Evolutionary conservation across 768 basidiomycete genomes (phyloP).

Genomic region (Tylopilus rubrobrunneus): DNA sequence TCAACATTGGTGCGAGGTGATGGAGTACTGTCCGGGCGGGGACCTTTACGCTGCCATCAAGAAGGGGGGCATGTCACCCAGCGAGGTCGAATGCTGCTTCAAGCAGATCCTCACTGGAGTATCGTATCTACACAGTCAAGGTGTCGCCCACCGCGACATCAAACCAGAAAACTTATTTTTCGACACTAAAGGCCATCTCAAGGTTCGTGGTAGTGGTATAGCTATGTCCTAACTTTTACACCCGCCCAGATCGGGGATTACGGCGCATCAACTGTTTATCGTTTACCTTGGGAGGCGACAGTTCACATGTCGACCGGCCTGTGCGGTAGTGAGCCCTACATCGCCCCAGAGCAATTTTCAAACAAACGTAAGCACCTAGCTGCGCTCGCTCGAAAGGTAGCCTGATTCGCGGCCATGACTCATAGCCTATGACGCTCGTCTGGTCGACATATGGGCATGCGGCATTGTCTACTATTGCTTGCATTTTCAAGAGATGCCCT

Average conservation of each 20-base stretch:
- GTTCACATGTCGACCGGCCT: conserved; percentile 96
- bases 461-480: conserved; percentile 98
- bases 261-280: conserved; percentile 97
- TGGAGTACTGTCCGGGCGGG: conserved; percentile 99
- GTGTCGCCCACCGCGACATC: conserved; percentile 96
- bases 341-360: conserved; percentile 96
- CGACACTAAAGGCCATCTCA: conserved; percentile 86
- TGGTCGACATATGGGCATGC: conserved; percentile 97
- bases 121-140: conserved; percentile 89
- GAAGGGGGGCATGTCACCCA: conserved; percentile 88
- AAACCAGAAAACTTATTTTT: conserved; percentile 98
- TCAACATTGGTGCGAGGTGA: conserved; percentile 98
- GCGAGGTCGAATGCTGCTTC: conserved; percentile 96
- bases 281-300: conserved; percentile 96
- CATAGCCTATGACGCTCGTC: conserved; percentile 91
- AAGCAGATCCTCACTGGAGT: conserved; percentile 91
- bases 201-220: conserved; percentile 50
- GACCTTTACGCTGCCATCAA: conserved; percentile 99
- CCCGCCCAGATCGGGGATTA: conserved; percentile 87
- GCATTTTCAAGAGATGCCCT: conserved; percentile 96
- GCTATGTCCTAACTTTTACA: conserved; percentile 7
- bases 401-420: conserved; percentile 30
- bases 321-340: conserved; percentile 97
- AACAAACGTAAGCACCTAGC: conserved; percentile 80
- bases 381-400: conserved; percentile 33